phyloP scores from a whole-genome alignment of 208 protist species.

The Vickermania ingenoplastis region DNA sequence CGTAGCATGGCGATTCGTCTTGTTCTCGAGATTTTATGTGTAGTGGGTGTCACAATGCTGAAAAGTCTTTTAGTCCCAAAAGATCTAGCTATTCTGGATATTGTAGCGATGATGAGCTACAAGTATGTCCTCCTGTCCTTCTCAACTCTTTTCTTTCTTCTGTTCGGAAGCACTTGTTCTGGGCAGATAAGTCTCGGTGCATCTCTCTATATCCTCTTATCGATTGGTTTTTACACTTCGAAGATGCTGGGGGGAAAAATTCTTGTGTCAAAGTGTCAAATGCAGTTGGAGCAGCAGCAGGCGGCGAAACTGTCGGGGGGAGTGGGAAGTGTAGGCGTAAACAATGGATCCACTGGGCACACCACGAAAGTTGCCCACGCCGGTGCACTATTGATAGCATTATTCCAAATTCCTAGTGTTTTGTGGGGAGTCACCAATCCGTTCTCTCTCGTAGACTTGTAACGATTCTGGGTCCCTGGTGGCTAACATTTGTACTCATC shows the following conservation, averaged over 20 bases:
- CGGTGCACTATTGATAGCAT: neutral
- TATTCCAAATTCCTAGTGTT: constrained; percentile 13
- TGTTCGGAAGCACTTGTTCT: constrained; percentile 12
- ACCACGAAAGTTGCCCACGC: neutral
- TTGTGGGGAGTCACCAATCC: neutral
- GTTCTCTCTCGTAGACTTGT: no score
- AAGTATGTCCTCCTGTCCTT: constrained; percentile 53
- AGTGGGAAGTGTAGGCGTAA: neutral
- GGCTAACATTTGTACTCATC: no score
- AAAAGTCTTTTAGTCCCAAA: constrained; percentile 30
- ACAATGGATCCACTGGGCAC: neutral
- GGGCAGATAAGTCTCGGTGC: constrained; percentile 6
- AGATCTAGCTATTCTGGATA: constrained; percentile 26
- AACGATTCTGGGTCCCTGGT: no score
- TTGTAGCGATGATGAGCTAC: constrained; percentile 57
- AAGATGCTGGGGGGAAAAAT: constrained; percentile 11
- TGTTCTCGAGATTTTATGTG: constrained; percentile 20
- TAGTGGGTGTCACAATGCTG: constrained; percentile 26
- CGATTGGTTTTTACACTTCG: constrained; percentile 36
- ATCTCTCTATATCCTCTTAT: constrained; percentile 34
- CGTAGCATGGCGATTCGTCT: constrained; percentile 43
- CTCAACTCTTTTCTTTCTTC: constrained; percentile 35
- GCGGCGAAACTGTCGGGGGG: neutral
- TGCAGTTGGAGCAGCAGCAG: neutral
- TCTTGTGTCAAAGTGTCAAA: no score